Percentiles rank a stretch among this genome's conserved stretches.
phyloP scores from a whole-genome alignment of 2,329 filamentous ascomycete genomes.

The Cryoendolithus antarcticus region DNA sequence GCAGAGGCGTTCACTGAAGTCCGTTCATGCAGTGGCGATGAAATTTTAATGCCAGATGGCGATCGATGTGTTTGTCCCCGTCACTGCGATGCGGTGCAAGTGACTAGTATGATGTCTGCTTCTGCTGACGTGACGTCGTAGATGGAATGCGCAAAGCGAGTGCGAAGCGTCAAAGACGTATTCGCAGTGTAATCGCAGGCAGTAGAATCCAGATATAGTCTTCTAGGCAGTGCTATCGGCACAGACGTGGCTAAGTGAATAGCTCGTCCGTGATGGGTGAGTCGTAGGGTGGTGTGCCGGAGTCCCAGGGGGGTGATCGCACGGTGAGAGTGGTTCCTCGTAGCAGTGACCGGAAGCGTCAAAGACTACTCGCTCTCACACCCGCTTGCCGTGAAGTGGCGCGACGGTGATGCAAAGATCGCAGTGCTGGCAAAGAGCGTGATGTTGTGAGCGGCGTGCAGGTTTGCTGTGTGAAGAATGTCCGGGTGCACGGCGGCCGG shows the following conservation, averaged over 20 bases:
- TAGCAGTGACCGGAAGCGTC: too few species aligned
- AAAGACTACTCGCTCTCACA: too few species aligned
- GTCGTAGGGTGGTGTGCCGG: conserved; percentile 1
- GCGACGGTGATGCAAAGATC: too few species aligned
- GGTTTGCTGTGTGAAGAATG: too few species aligned
- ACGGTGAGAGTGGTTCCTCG: too few species aligned
- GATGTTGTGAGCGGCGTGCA: too few species aligned
- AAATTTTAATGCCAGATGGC: conserved; percentile 4
- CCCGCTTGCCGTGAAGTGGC: too few species aligned
- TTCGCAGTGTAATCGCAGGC: not conserved
- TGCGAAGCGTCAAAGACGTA: not conserved
- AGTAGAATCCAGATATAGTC: conserved; percentile 3
- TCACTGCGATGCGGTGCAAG: conserved; percentile 2
- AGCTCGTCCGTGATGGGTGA: conserved; percentile 16
- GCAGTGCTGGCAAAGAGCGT: too few species aligned
- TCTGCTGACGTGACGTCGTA: conserved; percentile 1
- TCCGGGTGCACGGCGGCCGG: too few species aligned
- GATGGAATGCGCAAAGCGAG: not conserved
- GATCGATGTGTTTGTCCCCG: conserved; percentile 5
- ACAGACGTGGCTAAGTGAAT: conserved; percentile 23
- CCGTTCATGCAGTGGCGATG: conserved; percentile 11
- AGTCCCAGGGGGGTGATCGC: not conserved
- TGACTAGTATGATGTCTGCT: conserved; percentile 1
- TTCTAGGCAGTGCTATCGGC: conserved; percentile 2
- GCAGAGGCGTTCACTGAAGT: conserved; percentile 11